Evolutionary conservation across 2,329 filamentous ascomycete species (phyloP).

Genomic region (Fusarium oxysporum): DNA sequence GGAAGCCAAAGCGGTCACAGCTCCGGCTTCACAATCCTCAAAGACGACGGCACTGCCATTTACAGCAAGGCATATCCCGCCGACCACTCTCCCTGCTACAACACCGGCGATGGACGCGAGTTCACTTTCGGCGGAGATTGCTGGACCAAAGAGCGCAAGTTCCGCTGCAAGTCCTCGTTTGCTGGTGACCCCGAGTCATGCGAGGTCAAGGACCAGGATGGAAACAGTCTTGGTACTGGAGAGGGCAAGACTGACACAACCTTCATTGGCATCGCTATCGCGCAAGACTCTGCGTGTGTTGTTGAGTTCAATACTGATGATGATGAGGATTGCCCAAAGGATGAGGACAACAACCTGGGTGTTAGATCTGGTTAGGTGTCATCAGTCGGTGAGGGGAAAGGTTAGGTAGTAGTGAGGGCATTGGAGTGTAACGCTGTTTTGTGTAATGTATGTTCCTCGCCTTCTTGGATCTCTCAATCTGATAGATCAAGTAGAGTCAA

Average conservation of each 20-base stretch:
- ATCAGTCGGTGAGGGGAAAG: fast-evolving
- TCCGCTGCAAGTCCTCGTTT: neutral
- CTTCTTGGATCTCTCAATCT: neutral
- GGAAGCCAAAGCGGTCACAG: neutral
- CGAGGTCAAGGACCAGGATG: constrained; percentile 12
- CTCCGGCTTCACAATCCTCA: constrained; percentile 13
- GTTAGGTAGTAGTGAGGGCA: neutral
- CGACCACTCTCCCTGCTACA: constrained; percentile 7
- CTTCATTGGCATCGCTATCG: constrained; percentile 19
- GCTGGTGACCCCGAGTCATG: constrained; percentile 7
- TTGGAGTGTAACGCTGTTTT: neutral
- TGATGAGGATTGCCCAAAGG: constrained; percentile 2
- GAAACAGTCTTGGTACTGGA: constrained; percentile 4
- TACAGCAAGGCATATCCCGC: constrained; percentile 3
- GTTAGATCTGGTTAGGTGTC: neutral
- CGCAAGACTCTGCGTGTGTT: constrained; percentile 7
- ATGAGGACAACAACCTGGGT: constrained; percentile 1
- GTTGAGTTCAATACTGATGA: constrained; percentile 21
- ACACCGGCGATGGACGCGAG: neutral
- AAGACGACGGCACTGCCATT: constrained; percentile 14
- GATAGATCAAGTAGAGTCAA: neutral
- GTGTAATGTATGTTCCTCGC: neutral
- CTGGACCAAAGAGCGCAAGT: constrained; percentile 13
- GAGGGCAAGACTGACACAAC: constrained; percentile 11
- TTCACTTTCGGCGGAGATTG: constrained; percentile 8